A percentile compares a stretch with the other conserved stretches of the same genome.
Conservation (phyloP, 495 filamentous ascomycete genomes). For the Daldinia loculata region DNA sequence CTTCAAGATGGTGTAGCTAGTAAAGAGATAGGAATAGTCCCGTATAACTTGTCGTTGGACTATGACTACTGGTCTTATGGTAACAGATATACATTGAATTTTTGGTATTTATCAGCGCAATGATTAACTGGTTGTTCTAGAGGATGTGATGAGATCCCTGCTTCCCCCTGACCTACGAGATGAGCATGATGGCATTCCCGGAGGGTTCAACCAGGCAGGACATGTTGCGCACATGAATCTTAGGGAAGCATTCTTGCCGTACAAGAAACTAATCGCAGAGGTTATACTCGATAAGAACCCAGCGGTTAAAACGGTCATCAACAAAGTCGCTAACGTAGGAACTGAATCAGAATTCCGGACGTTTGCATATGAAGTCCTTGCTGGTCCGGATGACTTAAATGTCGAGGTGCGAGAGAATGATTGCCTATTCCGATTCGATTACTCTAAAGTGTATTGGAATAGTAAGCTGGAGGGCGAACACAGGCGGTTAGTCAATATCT, state of each 20-base stretch:
- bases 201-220: slow-evolving; percentile 84
- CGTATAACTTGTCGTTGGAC: slow-evolving; percentile 76
- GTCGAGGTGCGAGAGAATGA: slow-evolving; percentile 74
- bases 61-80: slow-evolving; percentile 89
- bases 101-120: slow-evolving; percentile 6
- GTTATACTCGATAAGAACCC: slow-evolving; percentile 89
- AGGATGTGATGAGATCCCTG: slow-evolving; percentile 81
- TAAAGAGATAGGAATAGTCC: slow-evolving; percentile 71
- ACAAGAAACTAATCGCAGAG: slow-evolving; percentile 83
- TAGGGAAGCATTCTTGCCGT: slow-evolving; percentile 77
- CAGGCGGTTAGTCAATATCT: slow-evolving; percentile 76
- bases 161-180: slow-evolving; percentile 69
- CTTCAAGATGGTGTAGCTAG: slow-evolving; percentile 73
- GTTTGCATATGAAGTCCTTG: slow-evolving; percentile 91
- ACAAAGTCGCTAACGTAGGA: slow-evolving; percentile 91
- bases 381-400: slow-evolving; percentile 78
- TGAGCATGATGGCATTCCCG: slow-evolving; percentile 76
- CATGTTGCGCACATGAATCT: slow-evolving; percentile 96
- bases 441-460: slow-evolving; percentile 97
- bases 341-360: slow-evolving; percentile 86
- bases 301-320: slow-evolving; percentile 84
- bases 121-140: slow-evolving; percentile 52
- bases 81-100: slow-evolving; percentile 52
- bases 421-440: slow-evolving; percentile 75
- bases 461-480: slow-evolving; percentile 89